Percentiles rank a stretch among this genome's conserved stretches.
phyloP scores from a whole-genome alignment of 176 grass and related monocot genomes.

The Triticum timopheevii region DNA sequence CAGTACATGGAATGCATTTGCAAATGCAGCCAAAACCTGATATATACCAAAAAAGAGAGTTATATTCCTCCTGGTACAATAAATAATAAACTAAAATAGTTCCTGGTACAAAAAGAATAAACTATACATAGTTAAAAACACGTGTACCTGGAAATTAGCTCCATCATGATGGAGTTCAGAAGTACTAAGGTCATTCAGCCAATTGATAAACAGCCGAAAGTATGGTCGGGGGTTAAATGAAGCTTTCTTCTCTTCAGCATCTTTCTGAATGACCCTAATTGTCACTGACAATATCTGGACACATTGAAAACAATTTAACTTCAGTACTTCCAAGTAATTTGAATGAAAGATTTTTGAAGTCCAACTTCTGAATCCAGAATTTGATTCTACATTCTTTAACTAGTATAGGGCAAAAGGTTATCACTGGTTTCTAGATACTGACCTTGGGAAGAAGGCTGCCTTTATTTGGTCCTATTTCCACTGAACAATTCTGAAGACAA shows the following conservation, averaged over 20 bases:
- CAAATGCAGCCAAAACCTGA: slow-evolving; percentile 39
- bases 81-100: not conserved
- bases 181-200: slow-evolving; percentile 65
- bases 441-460: slow-evolving; percentile 66
- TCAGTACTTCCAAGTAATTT: not conserved
- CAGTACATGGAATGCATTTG: slow-evolving; percentile 30
- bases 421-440: slow-evolving; percentile 1
- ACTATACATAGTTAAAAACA: slow-evolving; percentile 8
- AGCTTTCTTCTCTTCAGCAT: slow-evolving; percentile 78
- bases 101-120: not conserved
- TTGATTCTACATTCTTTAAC: not conserved
- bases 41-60: not conserved
- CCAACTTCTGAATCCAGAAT: not conserved
- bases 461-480: slow-evolving; percentile 68
- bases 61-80: not conserved
- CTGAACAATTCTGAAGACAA: slow-evolving; percentile 56
- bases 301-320: slow-evolving; percentile 20
- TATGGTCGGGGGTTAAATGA: slow-evolving; percentile 78
- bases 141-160: slow-evolving; percentile 66
- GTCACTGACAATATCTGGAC: slow-evolving; percentile 67
- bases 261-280: slow-evolving; percentile 61
- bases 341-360: not conserved
- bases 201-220: slow-evolving; percentile 73
- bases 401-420: not conserved
- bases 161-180: slow-evolving; percentile 52